Conservation (phyloP, 495 filamentous ascomycete genomes). For the Tuber microsphaerosporum region DNA sequence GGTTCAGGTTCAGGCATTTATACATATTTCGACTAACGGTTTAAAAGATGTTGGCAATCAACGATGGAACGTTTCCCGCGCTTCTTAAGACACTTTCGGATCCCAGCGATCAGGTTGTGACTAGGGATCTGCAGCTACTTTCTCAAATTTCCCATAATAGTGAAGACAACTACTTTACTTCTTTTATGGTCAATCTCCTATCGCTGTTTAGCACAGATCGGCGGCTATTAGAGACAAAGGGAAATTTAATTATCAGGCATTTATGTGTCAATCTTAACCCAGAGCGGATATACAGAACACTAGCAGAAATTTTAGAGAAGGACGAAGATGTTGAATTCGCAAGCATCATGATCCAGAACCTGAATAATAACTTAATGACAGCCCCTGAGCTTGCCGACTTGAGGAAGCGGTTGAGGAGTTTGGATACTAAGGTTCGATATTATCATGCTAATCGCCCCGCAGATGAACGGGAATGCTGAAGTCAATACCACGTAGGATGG, state of each 20-base stretch:
- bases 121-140: slow-evolving; percentile 84
- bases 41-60: slow-evolving; percentile 62
- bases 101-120: slow-evolving; percentile 90
- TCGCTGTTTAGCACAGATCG: slow-evolving; percentile 93
- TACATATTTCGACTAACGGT: slow-evolving; percentile 16
- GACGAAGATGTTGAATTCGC: slow-evolving; percentile 98
- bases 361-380: slow-evolving; percentile 98
- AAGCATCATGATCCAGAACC: slow-evolving; percentile 98
- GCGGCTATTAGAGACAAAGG: slow-evolving; percentile 79
- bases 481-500: slow-evolving; percentile 53
- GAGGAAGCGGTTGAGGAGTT: slow-evolving; percentile 78
- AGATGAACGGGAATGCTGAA: slow-evolving; percentile 43
- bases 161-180: slow-evolving; percentile 92
- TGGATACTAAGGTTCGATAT: slow-evolving; percentile 65
- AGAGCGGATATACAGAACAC: slow-evolving; percentile 89
- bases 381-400: slow-evolving; percentile 89
- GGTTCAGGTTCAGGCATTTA: slow-evolving; percentile 18
- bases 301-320: slow-evolving; percentile 95
- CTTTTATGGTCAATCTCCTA: slow-evolving; percentile 94
- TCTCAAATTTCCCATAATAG: slow-evolving; percentile 95
- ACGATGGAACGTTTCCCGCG: slow-evolving; percentile 94
- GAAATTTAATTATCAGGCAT: slow-evolving; percentile 93
- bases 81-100: slow-evolving; percentile 95
- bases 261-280: slow-evolving; percentile 86
- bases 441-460: slow-evolving; percentile 7